These are phyloP conservation scores for Talinum fruticosum DNA, from an alignment of 148 eudicot species.

Conservation along the genomic window DNA sequence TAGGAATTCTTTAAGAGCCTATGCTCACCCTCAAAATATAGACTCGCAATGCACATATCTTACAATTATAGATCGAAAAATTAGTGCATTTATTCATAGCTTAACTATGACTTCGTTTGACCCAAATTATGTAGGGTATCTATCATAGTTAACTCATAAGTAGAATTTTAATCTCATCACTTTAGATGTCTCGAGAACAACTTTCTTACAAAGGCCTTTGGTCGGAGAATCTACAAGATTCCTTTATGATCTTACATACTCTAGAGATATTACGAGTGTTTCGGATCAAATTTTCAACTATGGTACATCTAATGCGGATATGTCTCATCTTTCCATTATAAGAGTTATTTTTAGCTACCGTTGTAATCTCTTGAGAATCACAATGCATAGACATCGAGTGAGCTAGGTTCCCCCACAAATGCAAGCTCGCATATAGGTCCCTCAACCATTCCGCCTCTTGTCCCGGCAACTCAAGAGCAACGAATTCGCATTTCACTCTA, in stretches of 20 bases:
- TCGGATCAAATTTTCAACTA: background rate
- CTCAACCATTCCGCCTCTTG: background rate
- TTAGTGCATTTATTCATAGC: too few species aligned
- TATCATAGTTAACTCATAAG: too few species aligned
- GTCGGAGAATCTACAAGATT: constrained; percentile 11
- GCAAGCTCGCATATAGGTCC: background rate
- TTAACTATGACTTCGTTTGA: too few species aligned
- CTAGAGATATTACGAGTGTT: background rate
- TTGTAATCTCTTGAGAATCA: constrained; percentile 7
- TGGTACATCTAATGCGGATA: background rate
- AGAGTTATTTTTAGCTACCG: background rate
- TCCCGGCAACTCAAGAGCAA: background rate
- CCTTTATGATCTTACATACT: background rate
- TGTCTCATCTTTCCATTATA: constrained; percentile 4
- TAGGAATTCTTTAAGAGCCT: too few species aligned
- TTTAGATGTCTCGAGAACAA: background rate
- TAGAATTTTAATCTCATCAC: background rate
- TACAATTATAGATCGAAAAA: too few species aligned
- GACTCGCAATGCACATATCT: too few species aligned
- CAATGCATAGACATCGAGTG: background rate
- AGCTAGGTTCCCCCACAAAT: too few species aligned
- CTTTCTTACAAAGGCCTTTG: background rate
- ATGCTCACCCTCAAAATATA: too few species aligned
- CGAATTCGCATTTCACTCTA: background rate
- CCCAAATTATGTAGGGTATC: too few species aligned